Conservation (phyloP, 192 early-diverging fungal species). For the Kickxella alabastrina region DNA sequence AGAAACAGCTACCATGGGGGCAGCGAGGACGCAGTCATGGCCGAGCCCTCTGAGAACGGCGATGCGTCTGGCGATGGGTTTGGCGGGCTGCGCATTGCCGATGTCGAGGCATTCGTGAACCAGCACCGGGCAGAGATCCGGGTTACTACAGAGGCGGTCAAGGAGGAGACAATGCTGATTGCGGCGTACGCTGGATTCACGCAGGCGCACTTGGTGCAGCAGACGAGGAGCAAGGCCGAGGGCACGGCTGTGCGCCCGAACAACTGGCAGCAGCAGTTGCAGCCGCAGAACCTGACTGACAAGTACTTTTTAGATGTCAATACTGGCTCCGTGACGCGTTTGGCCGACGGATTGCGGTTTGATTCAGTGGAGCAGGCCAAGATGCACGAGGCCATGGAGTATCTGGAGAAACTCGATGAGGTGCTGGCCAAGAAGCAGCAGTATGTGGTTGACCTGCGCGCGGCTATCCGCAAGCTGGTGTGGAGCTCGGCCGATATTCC, state of each 20-base stretch:
- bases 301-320: constrained; percentile 39
- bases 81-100: constrained; percentile 29
- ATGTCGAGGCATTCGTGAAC: constrained; percentile 59
- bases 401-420: constrained; percentile 56
- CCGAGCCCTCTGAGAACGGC: not conserved
- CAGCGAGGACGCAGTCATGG: constrained; percentile 10
- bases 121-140: constrained; percentile 66
- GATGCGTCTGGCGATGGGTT: constrained; percentile 4
- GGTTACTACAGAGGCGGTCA: constrained; percentile 57
- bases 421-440: constrained; percentile 57
- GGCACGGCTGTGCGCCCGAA: constrained; percentile 9
- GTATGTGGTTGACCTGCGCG: constrained; percentile 48
- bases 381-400: constrained; percentile 62
- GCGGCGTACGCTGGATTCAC: constrained; percentile 39
- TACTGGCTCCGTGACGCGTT: constrained; percentile 30
- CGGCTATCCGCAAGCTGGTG: constrained; percentile 34
- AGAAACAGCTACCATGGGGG: not conserved
- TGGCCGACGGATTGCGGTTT: constrained; percentile 35
- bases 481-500: constrained; percentile 6
- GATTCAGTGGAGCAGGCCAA: constrained; percentile 55
- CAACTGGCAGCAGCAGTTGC: constrained; percentile 42
- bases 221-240: constrained; percentile 16
- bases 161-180: constrained; percentile 60
- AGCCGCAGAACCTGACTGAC: constrained; percentile 30
- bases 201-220: constrained; percentile 32